Evolutionary conservation across 495 filamentous ascomycete species (phyloP).

Genomic region (Daldinia bambusicola): DNA sequence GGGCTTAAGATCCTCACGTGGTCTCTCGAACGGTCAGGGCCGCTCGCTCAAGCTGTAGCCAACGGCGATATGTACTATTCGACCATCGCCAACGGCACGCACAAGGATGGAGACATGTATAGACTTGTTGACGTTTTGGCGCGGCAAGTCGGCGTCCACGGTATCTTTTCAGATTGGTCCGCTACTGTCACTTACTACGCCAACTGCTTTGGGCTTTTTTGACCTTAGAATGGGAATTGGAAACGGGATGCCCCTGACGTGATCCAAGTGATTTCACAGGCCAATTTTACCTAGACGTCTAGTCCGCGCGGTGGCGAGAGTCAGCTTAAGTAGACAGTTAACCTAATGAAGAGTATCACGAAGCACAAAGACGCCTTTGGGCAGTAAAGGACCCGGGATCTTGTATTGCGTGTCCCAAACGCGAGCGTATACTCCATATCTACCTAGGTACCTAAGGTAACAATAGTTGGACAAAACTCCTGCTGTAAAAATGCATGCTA

Average conservation of each 20-base stretch:
- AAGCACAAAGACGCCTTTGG: not conserved
- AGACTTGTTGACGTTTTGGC: constrained; percentile 67
- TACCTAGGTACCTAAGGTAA: not conserved
- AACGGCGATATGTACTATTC: constrained; percentile 64
- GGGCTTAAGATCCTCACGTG: constrained; percentile 69
- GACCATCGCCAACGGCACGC: constrained; percentile 60
- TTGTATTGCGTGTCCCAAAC: not conserved
- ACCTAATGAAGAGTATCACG: too few relatives aligned
- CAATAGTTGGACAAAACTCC: not conserved
- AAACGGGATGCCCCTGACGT: not conserved
- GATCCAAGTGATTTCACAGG: too few relatives aligned
- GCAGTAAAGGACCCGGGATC: not conserved
- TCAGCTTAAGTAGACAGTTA: too few relatives aligned
- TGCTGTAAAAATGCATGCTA: not conserved
- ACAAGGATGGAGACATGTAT: constrained; percentile 68
- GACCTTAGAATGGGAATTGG: not conserved
- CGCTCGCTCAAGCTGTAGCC: constrained; percentile 56
- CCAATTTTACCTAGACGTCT: not conserved
- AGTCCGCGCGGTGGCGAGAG: too few relatives aligned
- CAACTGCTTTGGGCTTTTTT: constrained; percentile 64
- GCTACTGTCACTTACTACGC: constrained; percentile 71
- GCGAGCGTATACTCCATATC: not conserved
- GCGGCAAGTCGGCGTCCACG: constrained; percentile 64
- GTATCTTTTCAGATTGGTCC: constrained; percentile 71
- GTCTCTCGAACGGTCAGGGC: constrained; percentile 69